Conservation (phyloP, 495 filamentous ascomycete genomes). For the Chlorociboria aeruginascens region DNA sequence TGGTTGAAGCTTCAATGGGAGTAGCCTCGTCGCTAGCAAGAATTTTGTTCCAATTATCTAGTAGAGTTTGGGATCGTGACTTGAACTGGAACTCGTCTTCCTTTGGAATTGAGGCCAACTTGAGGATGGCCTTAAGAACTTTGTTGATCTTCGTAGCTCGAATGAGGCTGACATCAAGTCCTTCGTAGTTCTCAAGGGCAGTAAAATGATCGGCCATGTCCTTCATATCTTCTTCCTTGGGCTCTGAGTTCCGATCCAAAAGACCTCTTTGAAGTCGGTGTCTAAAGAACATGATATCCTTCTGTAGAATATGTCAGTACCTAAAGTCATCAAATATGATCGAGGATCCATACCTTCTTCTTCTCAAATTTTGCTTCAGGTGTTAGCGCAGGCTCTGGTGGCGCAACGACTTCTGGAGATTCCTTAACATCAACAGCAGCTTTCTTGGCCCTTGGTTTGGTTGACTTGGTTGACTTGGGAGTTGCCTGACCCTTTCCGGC, state of each 20-base stretch:
- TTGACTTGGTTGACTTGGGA: conserved; percentile 41
- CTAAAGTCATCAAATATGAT: background rate
- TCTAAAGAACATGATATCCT: conserved; percentile 68
- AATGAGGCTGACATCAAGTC: conserved; percentile 80
- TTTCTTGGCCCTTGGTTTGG: conserved; percentile 54
- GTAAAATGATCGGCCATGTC: conserved; percentile 66
- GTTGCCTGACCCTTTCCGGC: conserved; percentile 35
- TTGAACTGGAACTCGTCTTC: conserved; percentile 83
- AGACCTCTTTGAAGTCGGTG: conserved; percentile 89
- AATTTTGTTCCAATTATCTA: conserved; percentile 73
- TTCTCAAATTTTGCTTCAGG: conserved; percentile 32
- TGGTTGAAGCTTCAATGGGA: conserved; percentile 24
- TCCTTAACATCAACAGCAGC: conserved; percentile 39
- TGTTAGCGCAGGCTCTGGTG: conserved; percentile 35
- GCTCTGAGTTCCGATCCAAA: conserved; percentile 64
- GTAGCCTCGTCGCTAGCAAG: conserved; percentile 44
- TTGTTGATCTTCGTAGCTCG: conserved; percentile 85
- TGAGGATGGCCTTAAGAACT: conserved; percentile 81
- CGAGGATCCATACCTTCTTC: conserved; percentile 43
- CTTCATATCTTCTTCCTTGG: conserved; percentile 82
- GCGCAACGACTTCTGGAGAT: conserved; percentile 4
- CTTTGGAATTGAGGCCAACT: conserved; percentile 65
- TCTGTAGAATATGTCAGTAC: conserved; percentile 25
- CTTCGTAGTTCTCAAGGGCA: conserved; percentile 65
- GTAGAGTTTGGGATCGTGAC: conserved; percentile 55